Base-by-base conservation (phyloP, 1,139 yeast genomes). In the Arxiozyma telluris region DNA sequence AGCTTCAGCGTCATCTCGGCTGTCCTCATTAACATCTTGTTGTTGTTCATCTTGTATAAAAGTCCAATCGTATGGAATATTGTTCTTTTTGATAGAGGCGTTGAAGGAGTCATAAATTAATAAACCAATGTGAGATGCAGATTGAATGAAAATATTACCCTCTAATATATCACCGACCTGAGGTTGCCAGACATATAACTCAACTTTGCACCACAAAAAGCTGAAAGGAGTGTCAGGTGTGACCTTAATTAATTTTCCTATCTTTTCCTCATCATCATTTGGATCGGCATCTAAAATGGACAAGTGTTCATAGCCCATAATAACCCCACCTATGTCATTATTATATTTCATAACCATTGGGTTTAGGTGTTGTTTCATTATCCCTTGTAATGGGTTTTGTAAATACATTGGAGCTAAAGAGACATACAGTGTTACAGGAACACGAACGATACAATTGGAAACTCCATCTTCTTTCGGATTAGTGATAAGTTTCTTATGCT, bases 111-210 rank as follows among this genome's bases (percentile, higher is more conserved):
- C 98, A 68, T 88, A 93, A 53, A 93, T 78, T 61, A 93, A 78
- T 59, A 93, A 76, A 57, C 98, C 98, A 64, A 94, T 84, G 67
- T 93, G 98, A 9, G 96, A 86, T 18, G 96, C 96, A 1, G 97
- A 85, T 73, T 91, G 97, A 80, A 93, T 82, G 73, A 89, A 89
- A 55, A 87, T 79, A 73, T 82, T 79, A 7, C 98, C 98, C 67
- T 91, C 96, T 39, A 91, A 71, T 1, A 76, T 73, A 65, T 93
- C 98, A 6, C 96, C 96, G 17, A 82, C 76, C 62, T 81, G 81
- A 4, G 98, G 98, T 64, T 80, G 81, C 98, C 98, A 93, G 53
- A 90, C 79, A 55, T 90, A 75, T 49, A 93, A 76, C 57, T 89
- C 94, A n/a, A 86, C 95, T 3, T 81, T 73, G 50, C 89, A 76